Conservation (phyloP, 768 basidiomycete genomes). For the Trametes sanguinea region DNA sequence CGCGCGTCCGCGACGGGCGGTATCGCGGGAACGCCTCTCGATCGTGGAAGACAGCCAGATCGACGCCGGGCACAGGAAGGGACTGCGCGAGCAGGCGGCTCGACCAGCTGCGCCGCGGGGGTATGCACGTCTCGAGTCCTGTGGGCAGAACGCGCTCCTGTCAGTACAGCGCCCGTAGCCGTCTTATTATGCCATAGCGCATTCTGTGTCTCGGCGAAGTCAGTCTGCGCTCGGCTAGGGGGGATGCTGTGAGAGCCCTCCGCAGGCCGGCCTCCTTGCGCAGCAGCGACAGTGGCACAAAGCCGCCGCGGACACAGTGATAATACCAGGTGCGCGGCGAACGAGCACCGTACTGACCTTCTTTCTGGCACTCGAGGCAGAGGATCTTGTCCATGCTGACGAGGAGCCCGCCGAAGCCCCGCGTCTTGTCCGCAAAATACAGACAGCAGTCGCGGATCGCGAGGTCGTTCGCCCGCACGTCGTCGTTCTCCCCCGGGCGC, state of each 20-base stretch:
- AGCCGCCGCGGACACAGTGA: too few relatives aligned
- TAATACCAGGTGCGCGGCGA: neutral
- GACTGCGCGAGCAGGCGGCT: conserved; percentile 52
- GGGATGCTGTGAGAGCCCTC: too few relatives aligned
- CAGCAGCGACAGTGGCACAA: neutral
- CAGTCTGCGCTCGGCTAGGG: too few relatives aligned
- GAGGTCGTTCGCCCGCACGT: conserved; percentile 55
- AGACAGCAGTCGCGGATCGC: conserved; percentile 77
- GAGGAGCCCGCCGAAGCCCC: conserved; percentile 51
- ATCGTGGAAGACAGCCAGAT: conserved; percentile 14
- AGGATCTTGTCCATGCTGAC: conserved; percentile 74
- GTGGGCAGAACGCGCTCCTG: neutral
- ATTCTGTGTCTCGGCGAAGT: neutral
- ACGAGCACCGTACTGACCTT: conserved; percentile 37
- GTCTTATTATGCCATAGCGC: too few relatives aligned
- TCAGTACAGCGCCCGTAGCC: neutral
- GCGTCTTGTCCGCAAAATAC: conserved; percentile 49
- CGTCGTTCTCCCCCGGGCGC: conserved; percentile 12
- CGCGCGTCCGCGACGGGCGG: conserved; percentile 17
- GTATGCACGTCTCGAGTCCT: conserved; percentile 18
- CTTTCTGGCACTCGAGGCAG: conserved; percentile 50
- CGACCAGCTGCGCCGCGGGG: conserved; percentile 30
- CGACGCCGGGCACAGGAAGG: conserved; percentile 8
- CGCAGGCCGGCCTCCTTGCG: too few relatives aligned
- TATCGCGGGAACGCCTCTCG: conserved; percentile 25